A percentile compares a stretch with the other conserved stretches of the same genome.
Conservation (phyloP, 2,329 filamentous ascomycete genomes). For the Pseudogymnoascus sp. region DNA sequence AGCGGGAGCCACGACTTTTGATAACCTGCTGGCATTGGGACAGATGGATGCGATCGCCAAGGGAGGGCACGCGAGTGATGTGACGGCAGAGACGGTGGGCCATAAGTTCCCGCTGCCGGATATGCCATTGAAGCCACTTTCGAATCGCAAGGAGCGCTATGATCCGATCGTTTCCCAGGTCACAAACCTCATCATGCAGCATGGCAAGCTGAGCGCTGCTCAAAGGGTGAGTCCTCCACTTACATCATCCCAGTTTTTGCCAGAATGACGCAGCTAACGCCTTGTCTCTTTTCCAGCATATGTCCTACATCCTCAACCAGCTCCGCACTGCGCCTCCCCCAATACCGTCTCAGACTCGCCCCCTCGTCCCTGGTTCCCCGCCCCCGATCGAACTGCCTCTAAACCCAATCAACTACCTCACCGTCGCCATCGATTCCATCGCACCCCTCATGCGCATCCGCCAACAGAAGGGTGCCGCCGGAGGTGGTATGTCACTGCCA, state of each 20-base stretch:
- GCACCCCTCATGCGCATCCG: slow-evolving; percentile 79
- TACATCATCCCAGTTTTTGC: background rate
- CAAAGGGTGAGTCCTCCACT: slow-evolving; percentile 56
- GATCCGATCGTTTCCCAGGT: slow-evolving; percentile 79
- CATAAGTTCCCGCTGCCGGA: slow-evolving; percentile 67
- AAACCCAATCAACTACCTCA: slow-evolving; percentile 83
- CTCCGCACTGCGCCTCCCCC: slow-evolving; percentile 81
- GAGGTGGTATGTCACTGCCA: slow-evolving; percentile 77
- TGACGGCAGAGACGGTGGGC: slow-evolving; percentile 14
- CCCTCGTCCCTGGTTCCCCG: slow-evolving; percentile 68
- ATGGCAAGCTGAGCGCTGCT: slow-evolving; percentile 86
- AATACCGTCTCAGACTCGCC: slow-evolving; percentile 59
- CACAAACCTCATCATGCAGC: slow-evolving; percentile 81
- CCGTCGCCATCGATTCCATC: slow-evolving; percentile 83
- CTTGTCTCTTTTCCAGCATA: slow-evolving; percentile 50
- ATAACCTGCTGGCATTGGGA: slow-evolving; percentile 24
- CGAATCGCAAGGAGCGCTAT: slow-evolving; percentile 70
- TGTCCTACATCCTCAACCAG: slow-evolving; percentile 72
- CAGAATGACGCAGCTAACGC: slow-evolving; percentile 4
- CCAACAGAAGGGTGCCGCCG: slow-evolving; percentile 66
- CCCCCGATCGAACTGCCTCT: slow-evolving; percentile 74
- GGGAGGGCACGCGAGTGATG: slow-evolving; percentile 18
- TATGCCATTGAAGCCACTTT: slow-evolving; percentile 52
- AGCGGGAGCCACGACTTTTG: slow-evolving; percentile 24
- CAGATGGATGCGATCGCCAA: slow-evolving; percentile 23